Evolutionary conservation across 192 early-diverging fungal species (phyloP), one percentile per base, ranked within the genome.

Genomic region (Coemansia sp.): DNA sequence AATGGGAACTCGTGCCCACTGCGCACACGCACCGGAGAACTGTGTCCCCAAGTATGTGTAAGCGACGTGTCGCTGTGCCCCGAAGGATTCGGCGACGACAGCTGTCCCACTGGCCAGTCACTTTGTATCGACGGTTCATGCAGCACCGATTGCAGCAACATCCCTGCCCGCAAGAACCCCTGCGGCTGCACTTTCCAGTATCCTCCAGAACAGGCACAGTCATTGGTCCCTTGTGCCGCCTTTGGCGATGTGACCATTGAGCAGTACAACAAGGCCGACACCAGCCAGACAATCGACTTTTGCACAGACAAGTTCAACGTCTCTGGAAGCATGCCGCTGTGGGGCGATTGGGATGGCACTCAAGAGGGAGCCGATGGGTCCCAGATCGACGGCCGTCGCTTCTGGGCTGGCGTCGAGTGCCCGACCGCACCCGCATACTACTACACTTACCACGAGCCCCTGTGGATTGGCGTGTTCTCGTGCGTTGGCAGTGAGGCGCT

Each of bases 31-130:
- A 51, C 67, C 11, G 68, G 69, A 14, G 71, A 75, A 21, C 64
- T 77, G n/a, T 88, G 87, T 55, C 81, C 85, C 10, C 57, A 64
- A n/a, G 24, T 88, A 16, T 88, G 87, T 58, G 87, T 88, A 9
- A 60, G 69, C 57, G 72, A 82, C 41, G 56, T 85, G 8, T 21
- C 57, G 6, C 63, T 75, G 41, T 88, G 85, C 51, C 85, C 85
- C 23, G 36, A 49, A 16, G 69, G 69, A 23, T 39, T 68, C 23
- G 63, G 59, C 18, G 76, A 77, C 20, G 62, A 72, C 52, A 56
- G 60, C 33, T 88, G 85, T 65, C 62, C 80, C 43, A 21, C 44
- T 51, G 84, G 84, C 38, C 64, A 81, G 59, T 43, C 64, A 8
- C 76, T 81, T 35, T 88, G 87, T 60, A 72, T 77, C 6, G 87